Percentiles rank a stretch among this genome's conserved stretches.
phyloP scores from a whole-genome alignment of 2,329 filamentous ascomycete genomes.

The Alternaria viburni region DNA sequence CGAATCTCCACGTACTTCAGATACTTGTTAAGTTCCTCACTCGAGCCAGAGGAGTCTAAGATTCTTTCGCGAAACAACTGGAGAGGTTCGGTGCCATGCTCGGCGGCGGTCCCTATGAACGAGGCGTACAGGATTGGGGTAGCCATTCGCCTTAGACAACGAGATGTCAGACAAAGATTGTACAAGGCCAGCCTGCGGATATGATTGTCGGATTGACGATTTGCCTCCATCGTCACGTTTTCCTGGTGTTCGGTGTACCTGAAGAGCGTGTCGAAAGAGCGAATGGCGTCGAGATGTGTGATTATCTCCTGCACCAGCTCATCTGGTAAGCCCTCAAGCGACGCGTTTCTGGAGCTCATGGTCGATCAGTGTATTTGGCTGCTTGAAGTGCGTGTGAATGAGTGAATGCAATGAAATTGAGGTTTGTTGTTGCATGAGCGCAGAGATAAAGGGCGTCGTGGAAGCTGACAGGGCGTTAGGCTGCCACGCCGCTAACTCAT shows the following conservation, averaged over 20 bases:
- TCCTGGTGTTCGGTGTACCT: slow-evolving; percentile 1
- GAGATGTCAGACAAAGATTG: slow-evolving; percentile 27
- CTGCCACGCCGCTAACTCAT: not conserved
- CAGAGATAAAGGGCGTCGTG: not conserved
- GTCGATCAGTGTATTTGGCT: not conserved
- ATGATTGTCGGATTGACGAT: slow-evolving; percentile 33
- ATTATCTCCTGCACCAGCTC: slow-evolving; percentile 33
- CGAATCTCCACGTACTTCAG: slow-evolving; percentile 37
- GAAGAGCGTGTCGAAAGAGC: slow-evolving; percentile 30
- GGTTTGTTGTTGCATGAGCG: not conserved
- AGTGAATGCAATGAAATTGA: not conserved
- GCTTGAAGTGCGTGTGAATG: too few relatives aligned
- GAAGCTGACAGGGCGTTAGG: not conserved
- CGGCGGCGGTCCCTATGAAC: slow-evolving; percentile 24
- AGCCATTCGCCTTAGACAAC: slow-evolving; percentile 22
- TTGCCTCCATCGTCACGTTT: slow-evolving; percentile 14
- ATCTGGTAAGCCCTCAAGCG: slow-evolving; percentile 23
- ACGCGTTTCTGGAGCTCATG: not conserved
- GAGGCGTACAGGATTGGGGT: slow-evolving; percentile 32
- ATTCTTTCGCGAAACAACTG: slow-evolving; percentile 26
- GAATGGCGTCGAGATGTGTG: slow-evolving; percentile 16
- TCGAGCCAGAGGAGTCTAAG: not conserved
- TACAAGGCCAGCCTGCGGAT: slow-evolving; percentile 21
- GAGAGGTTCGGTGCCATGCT: slow-evolving; percentile 18
- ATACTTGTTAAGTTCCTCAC: slow-evolving; percentile 1